Percentiles rank a stretch among this genome's conserved stretches.
Conservation (phyloP, 192 early-diverging fungal genomes). For the Backusella parvicylindrica region DNA sequence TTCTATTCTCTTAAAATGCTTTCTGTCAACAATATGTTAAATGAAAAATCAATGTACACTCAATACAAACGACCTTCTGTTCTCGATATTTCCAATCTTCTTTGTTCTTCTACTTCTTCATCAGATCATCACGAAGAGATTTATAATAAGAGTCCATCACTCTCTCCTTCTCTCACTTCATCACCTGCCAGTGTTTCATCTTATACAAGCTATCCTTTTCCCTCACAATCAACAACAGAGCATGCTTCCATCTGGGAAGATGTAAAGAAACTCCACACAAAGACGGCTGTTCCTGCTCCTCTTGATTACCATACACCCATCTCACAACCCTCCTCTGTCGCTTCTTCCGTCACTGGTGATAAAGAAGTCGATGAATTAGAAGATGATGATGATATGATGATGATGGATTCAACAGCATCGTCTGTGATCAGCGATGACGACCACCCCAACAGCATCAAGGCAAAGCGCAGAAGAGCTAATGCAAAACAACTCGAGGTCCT, state of each 20-base stretch:
- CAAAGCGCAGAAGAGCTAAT: slow-evolving; percentile 80
- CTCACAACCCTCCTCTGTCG: not conserved
- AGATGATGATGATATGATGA: not conserved
- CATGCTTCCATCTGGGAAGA: not conserved
- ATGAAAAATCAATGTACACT: not conserved
- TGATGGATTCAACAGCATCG: not conserved
- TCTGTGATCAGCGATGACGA: not conserved
- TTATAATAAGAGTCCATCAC: slow-evolving; percentile 14
- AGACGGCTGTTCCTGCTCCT: not conserved
- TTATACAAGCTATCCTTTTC: slow-evolving; percentile 15
- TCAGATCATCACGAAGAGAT: not conserved
- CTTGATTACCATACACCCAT: not conserved
- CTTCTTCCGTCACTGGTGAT: not conserved
- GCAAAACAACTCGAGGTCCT: slow-evolving; percentile 73
- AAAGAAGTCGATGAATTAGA: not conserved
- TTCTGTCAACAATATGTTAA: slow-evolving; percentile 14
- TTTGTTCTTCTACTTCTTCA: slow-evolving; percentile 12
- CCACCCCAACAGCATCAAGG: slow-evolving; percentile 36
- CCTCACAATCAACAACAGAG: not conserved
- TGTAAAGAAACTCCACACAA: not conserved
- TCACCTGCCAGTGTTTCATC: slow-evolving; percentile 25
- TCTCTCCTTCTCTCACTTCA: slow-evolving; percentile 19
- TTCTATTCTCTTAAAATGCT: slow-evolving; percentile 6
- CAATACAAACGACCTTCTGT: slow-evolving; percentile 23
- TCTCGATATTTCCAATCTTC: slow-evolving; percentile 28